These are phyloP conservation scores for Alternaria alternata DNA, from an alignment of 2,329 filamentous ascomycete genomes.

Conservation along the genomic window DNA sequence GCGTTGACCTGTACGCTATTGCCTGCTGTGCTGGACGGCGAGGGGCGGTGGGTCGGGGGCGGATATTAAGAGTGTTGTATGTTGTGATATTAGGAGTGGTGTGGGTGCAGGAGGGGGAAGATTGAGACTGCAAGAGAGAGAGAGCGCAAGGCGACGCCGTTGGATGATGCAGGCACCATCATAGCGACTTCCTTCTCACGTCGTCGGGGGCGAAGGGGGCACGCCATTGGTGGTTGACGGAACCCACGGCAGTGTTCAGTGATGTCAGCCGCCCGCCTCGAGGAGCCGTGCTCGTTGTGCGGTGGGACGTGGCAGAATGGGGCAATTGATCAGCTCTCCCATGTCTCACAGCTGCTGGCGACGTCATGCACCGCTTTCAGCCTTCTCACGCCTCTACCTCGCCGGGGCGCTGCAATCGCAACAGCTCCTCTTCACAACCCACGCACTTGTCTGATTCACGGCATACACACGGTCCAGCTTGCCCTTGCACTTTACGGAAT, in stretches of 20 bases:
- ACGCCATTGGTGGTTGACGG: conserved; percentile 11
- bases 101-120: not conserved
- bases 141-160: not conserved
- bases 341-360: conserved; percentile 8
- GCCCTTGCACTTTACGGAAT: not conserved
- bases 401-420: not conserved
- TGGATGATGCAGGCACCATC: conserved; percentile 1
- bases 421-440: not conserved
- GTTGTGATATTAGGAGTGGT: not conserved
- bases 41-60: not conserved
- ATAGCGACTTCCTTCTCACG: not conserved
- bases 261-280: conserved; percentile 12
- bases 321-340: conserved; percentile 13
- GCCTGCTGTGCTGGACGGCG: conserved; percentile 1
- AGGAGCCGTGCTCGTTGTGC: conserved; percentile 6
- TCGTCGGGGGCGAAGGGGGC: not conserved
- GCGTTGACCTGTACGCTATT: conserved; percentile 7
- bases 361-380: conserved; percentile 14
- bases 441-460: not conserved
- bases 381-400: not conserved
- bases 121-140: not conserved
- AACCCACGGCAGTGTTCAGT: conserved; percentile 10
- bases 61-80: not conserved
- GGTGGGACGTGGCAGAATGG: conserved; percentile 3
- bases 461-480: conserved; percentile 2